phyloP scores from a whole-genome alignment of 345 rosid species.

The Citrus glauca region DNA sequence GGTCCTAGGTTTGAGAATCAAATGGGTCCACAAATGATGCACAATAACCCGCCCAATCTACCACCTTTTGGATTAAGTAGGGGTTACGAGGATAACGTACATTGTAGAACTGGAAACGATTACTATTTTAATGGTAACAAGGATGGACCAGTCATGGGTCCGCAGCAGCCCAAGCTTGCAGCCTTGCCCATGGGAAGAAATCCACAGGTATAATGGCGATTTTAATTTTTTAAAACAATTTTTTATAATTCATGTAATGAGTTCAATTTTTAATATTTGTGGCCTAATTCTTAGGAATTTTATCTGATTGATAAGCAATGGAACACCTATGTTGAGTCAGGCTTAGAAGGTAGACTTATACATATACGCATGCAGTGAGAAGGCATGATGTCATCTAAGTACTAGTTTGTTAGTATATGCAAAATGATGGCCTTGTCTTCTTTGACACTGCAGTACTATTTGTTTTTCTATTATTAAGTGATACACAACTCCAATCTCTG shows the following conservation, averaged over 20 bases:
- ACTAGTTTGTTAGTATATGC: background rate
- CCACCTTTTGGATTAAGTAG: constrained; percentile 46
- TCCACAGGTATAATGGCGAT: constrained; percentile 27
- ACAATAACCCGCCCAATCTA: constrained; percentile 44
- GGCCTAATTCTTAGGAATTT: background rate
- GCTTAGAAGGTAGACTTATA: background rate
- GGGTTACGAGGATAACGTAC: constrained; percentile 51
- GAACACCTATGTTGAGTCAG: background rate
- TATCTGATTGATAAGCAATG: background rate
- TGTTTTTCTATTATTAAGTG: background rate
- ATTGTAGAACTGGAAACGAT: constrained; percentile 58
- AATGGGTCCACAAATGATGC: constrained; percentile 42
- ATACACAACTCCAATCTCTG: background rate
- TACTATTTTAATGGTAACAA: constrained; percentile 37
- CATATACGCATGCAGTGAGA: background rate
- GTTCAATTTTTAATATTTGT: background rate
- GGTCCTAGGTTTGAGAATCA: constrained; percentile 59
- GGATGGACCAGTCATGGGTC: constrained; percentile 53
- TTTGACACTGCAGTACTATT: background rate
- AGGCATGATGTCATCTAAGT: background rate
- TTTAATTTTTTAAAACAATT: background rate
- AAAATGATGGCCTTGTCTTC: background rate
- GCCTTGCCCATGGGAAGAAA: constrained; percentile 51
- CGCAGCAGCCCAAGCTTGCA: constrained; percentile 59
- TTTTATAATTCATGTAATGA: background rate